phyloP scores from a whole-genome alignment of 768 basidiomycete species.

The Xerocomus spinulosus region DNA sequence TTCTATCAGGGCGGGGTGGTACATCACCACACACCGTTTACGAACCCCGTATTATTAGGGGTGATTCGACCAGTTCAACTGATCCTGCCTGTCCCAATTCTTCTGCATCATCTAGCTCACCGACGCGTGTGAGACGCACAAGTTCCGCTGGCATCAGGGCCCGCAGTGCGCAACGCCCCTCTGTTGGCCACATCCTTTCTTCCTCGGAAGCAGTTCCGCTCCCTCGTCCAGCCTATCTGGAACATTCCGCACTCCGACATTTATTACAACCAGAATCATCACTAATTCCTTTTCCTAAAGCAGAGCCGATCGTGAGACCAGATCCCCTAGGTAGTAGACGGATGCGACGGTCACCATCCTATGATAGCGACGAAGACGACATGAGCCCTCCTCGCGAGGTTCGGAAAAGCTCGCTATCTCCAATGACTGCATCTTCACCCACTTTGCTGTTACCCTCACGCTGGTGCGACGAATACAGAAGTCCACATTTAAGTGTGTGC shows the following conservation, averaged over 20 bases:
- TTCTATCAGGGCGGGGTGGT: constrained; percentile 29
- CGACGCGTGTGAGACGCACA: constrained; percentile 44
- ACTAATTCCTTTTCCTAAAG: constrained; percentile 36
- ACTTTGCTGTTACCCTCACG: constrained; percentile 65
- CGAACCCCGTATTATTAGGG: constrained; percentile 70
- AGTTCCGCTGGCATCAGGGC: constrained; percentile 35
- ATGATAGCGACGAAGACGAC: constrained; percentile 69
- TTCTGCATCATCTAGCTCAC: constrained; percentile 39
- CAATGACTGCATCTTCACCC: constrained; percentile 27
- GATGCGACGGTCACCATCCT: constrained; percentile 36
- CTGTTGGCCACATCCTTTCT: constrained; percentile 28
- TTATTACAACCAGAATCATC: constrained; percentile 54
- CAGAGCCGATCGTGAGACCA: constrained; percentile 26
- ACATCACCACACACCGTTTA: constrained; percentile 33
- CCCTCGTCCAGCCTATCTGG: constrained; percentile 68
- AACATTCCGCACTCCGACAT: constrained; percentile 69
- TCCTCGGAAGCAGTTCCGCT: constrained; percentile 39
- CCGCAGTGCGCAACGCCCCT: constrained; percentile 21
- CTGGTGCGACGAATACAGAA: constrained; percentile 71
- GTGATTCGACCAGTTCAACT: constrained; percentile 38
- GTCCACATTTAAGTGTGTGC: constrained; percentile 55
- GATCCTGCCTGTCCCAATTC: constrained; percentile 40
- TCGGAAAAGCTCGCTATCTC: constrained; percentile 22
- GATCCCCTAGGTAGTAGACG: constrained; percentile 20
- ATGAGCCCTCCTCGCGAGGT: constrained; percentile 46